Base-by-base conservation (phyloP, 495 filamentous ascomycete species). In the Penicillium manginii region DNA sequence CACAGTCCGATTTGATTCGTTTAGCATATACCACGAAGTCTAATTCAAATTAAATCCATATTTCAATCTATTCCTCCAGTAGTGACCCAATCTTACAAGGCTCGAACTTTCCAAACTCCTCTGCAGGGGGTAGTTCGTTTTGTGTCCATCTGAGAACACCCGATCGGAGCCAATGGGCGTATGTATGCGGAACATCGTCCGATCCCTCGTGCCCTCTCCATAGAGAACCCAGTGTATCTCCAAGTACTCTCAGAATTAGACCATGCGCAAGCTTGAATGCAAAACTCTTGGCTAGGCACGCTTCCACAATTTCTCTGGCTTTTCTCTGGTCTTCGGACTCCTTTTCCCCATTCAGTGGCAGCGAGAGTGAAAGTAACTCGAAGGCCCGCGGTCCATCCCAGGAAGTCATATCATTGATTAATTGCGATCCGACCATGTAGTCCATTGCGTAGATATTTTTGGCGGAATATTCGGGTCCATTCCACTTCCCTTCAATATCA, bases 211-310 rank as follows among this genome's bases (percentile, higher is more conserved):
- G 56, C 2, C 59, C 45, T 33, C 61, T 46, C 67, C 67, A 70
- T n/a, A 61, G 40, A 7, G 67, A 67, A 1, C 67, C 67, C 1
- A 70, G 57, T 3, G 67, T 70, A 17, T 19, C 48, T 17, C 55
- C 49, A 31, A 70, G 65, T 0, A 83, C 74, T 17, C 71, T 67
- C 26, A 82, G 46, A 35, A 82, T 83, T 29, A 82, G 54, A 0
- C 81, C 81, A 65, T 84, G 81, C 1, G 78, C 81, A 14, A 86
- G 61, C 69, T 84, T 84, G 57, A 83, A 78, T 14, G 71, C 76
- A 64, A 79, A 83, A 53, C 79, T 80, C 55, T 61, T 72, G 43
- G 54, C 61, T 52, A 84, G 59, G 52, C 78, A 81, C 19, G 59
- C 70, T 58, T 82, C 79, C 0, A 86, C 79, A 50, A 83, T 77